Conservation (phyloP, 139 green algal species). For the Tetradesmus lagerheimii region DNA sequence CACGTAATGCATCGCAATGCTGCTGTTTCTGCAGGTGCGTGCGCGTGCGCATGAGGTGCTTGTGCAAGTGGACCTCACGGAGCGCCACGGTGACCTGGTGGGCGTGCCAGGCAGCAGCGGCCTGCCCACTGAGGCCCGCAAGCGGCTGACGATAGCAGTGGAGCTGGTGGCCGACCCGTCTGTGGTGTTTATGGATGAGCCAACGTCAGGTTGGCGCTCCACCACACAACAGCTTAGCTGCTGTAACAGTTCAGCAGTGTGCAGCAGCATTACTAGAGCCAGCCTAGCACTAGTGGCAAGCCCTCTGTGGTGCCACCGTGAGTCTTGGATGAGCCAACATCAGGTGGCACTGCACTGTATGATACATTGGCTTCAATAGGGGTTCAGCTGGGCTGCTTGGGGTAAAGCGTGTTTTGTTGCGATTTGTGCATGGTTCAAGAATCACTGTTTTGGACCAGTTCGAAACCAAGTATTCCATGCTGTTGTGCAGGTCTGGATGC, state of each 20-base stretch:
- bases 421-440: too few species aligned
- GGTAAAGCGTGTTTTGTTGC: too few species aligned
- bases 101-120: slow-evolving; percentile 54
- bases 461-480: neutral
- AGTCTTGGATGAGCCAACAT: too few species aligned
- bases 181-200: slow-evolving; percentile 71
- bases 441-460: too few species aligned
- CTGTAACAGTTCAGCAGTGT: too few species aligned
- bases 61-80: slow-evolving; percentile 79
- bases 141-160: slow-evolving; percentile 93
- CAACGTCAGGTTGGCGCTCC: slow-evolving; percentile 65
- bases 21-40: slow-evolving; percentile 10
- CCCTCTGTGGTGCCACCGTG: too few species aligned
- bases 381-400: too few species aligned
- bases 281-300: too few species aligned
- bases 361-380: too few species aligned
- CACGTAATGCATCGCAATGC: neutral
- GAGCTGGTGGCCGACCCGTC: slow-evolving; percentile 89
- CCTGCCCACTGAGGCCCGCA: slow-evolving; percentile 87
- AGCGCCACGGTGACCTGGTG: slow-evolving; percentile 19
- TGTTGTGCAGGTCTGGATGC: slow-evolving; percentile 89
- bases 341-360: too few species aligned
- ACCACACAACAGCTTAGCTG: too few species aligned
- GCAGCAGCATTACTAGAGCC: too few species aligned
- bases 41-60: slow-evolving; percentile 78